Percentiles rank a stretch among this genome's conserved stretches.
Conservation (phyloP, 2,329 filamentous ascomycete genomes). For the Penicillium sp. region DNA sequence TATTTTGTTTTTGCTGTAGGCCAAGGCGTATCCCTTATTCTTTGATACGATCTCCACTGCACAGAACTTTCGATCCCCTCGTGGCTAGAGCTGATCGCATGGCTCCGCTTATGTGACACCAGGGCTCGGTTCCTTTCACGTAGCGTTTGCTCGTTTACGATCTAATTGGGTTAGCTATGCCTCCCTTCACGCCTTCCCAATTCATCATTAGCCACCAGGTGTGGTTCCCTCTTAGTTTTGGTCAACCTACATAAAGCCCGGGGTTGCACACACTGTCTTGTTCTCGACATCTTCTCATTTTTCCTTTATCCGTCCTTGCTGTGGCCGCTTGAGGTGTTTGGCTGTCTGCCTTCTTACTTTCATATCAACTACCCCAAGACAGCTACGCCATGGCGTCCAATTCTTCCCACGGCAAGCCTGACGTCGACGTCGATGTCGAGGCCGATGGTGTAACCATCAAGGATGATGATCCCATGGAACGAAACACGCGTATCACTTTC, state of each 20-base stretch:
- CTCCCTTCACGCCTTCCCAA: conserved; percentile 6
- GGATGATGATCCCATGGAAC: conserved; percentile 14
- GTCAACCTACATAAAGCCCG: conserved; percentile 9
- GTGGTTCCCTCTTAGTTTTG: neutral
- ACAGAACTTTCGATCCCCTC: neutral
- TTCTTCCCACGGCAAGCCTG: conserved; percentile 2
- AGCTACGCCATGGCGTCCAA: conserved; percentile 14
- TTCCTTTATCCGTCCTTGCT: neutral
- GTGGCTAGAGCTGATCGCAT: conserved; percentile 12
- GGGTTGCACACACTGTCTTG: neutral
- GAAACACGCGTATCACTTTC: conserved; percentile 21
- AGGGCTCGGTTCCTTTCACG: neutral
- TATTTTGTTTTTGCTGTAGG: neutral
- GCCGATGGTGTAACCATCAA: neutral
- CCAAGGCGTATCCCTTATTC: neutral
- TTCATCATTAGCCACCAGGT: conserved; percentile 4
- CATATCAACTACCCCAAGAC: neutral
- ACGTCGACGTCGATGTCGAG: conserved; percentile 16
- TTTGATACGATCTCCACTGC: neutral
- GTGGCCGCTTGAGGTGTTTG: conserved; percentile 6
- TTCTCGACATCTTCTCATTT: neutral
- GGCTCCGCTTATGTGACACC: conserved; percentile 13
- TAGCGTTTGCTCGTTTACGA: neutral
- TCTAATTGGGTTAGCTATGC: neutral
- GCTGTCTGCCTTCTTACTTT: conserved; percentile 7